Evolutionary conservation across 2,329 filamentous ascomycete genomes (phyloP).

Genomic region (Penicillium thymicola): DNA sequence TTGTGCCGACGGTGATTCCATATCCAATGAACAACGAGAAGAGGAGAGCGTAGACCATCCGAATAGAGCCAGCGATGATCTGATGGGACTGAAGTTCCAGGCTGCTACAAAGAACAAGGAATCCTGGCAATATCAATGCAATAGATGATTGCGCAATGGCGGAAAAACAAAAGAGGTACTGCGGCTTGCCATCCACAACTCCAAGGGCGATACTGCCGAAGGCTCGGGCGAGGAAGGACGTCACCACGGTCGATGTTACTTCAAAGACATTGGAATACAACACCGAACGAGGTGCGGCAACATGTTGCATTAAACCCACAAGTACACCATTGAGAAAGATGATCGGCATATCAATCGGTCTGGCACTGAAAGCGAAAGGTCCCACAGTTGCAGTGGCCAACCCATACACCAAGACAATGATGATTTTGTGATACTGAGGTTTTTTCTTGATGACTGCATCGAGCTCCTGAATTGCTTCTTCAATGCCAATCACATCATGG

Average conservation of each 20-base stretch:
- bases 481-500: conserved; percentile 43
- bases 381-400: conserved; percentile 71
- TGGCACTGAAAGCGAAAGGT: conserved; percentile 73
- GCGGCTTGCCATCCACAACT: conserved; percentile 26
- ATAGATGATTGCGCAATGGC: conserved; percentile 67
- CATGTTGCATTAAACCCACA: conserved; percentile 70
- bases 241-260: conserved; percentile 60
- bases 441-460: conserved; percentile 56
- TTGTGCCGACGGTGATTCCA: conserved; percentile 63
- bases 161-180: conserved; percentile 65
- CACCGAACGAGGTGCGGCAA: conserved; percentile 70
- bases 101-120: conserved; percentile 56
- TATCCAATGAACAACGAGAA: conserved; percentile 69
- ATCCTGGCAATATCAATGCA: conserved; percentile 66
- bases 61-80: conserved; percentile 61
- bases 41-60: conserved; percentile 52
- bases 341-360: conserved; percentile 73
- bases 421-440: conserved; percentile 51
- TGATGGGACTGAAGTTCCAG: conserved; percentile 66
- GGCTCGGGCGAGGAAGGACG: conserved; percentile 64
- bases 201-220: conserved; percentile 59
- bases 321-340: conserved; percentile 71
- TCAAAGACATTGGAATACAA: conserved; percentile 63
- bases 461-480: conserved; percentile 41
- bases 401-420: conserved; percentile 67